Evolutionary conservation across 2,329 filamentous ascomycete genomes (phyloP), one percentile per base, ranked within the genome.

Genomic region (Talaromyces sp.): DNA sequence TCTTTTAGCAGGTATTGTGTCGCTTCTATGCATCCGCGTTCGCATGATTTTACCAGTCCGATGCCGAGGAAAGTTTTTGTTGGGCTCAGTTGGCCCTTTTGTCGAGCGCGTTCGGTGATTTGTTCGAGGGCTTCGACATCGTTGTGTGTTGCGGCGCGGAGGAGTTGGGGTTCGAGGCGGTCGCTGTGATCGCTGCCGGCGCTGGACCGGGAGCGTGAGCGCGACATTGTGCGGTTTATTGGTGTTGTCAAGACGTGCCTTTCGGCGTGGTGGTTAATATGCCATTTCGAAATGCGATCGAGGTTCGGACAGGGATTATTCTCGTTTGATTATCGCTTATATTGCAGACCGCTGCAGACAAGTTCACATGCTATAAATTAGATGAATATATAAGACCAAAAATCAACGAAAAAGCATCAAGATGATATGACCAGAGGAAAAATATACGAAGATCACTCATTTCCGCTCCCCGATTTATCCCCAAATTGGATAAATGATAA

Each of bases 111-210:
- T 5, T 72, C 66, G 53, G 79, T 69, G 5, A 77, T 71, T 11
- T 72, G 70, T 34, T 68, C 69, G 19, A 80, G 71, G 17, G 74
- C 69, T 19, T 74, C 69, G 27, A 76, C 65, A 31, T 78, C 72
- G 67, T 81, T 75, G 60, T 73, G 71, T 62, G 78, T 78, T 3
- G 73, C 77, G 7, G 78, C 78, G 64, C 76, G 75, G 6, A 80
- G 72, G n/a, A 81, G 73, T 22, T 74, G 76, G 5, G 79, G 79
- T 62, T 81, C 79, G 49, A 80, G 73, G 15, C 79, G 75, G 43
- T 77, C 76, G 61, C 76, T 70, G 66, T 70, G 71, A 45, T 77
- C 75, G 68, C 76, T 78, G 13, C 70, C 72, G 43, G 77, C 69
- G 67, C 72, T 77, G 47, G 76, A 69, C 40, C 64, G 38, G 31